Base-by-base conservation (phyloP, 2,329 filamentous ascomycete genomes). In the Raffaelea albimanens region DNA sequence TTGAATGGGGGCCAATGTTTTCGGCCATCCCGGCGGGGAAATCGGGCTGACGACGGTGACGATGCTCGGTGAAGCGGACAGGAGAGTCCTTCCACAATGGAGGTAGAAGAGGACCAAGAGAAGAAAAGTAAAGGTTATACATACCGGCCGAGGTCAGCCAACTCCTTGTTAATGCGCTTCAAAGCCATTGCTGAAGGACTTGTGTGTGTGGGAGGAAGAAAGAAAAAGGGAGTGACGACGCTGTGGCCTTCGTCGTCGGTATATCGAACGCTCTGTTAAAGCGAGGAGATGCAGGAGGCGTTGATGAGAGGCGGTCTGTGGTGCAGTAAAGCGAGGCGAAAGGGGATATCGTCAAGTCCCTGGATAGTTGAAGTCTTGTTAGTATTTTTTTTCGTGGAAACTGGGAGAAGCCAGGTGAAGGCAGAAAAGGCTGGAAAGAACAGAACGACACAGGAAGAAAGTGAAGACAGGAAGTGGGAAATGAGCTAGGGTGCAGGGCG, bases 81-180 rank as follows among this genome's bases (percentile, higher is more conserved):
- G n/a, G n/a, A n/a, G n/a, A n/a, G n/a, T n/a, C n/a, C n/a, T n/a
- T n/a, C n/a, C 19, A n/a, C 7, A 46, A 44, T 19, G 11, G 34
- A 39, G n/a, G n/a, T n/a, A n/a, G 40, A 20, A 4, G 14, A 22
- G 20, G 19, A 8, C 21, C 22, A 22, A 19, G 18, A 19, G 21
- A n/a, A 33, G 18, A 9, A 29, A 14, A 44, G 42, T 13, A 14
- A 21, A 23, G 16, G 31, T 16, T 18, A 19, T 13, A 50, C 53
- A 22, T 83, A 91, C 87, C 87, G 85, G 74, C 87, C 87, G 70
- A 93, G 78, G 68, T 93, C 87, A 70, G 85, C 83, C 67, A 93
- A 81, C 73, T 93, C 87, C 83, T 90, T 93, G 80, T 91, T 91
- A 71, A 93, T 93, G 71, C 87, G 83, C 84, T 93, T 93, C 62